Base-by-base conservation (phyloP, 2,329 filamentous ascomycete genomes). In the Berkeleyomyces rouxiae region DNA sequence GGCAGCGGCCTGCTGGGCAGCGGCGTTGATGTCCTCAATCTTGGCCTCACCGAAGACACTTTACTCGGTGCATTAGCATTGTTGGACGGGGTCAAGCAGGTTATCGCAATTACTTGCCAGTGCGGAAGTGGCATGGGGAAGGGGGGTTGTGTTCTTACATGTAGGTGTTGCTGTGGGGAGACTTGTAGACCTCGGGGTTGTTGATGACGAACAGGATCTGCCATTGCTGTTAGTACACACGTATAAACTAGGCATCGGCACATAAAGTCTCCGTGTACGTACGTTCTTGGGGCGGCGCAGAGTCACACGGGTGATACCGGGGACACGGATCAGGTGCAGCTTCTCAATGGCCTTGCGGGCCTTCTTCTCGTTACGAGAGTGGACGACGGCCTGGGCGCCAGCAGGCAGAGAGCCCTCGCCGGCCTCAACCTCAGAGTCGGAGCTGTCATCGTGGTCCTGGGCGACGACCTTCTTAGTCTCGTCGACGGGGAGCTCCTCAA, bases 311-410 rank as follows among this genome's bases (percentile, higher is more conserved):
- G 93, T 99, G 78, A 99, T 99, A 74, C 93, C 95, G 72, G 88
- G 87, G 70, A 99, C 87, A 73, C 92, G 90, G 82, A 90, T 93
- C 74, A 99, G 81, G 75, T 95, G 91, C 74, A 97, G 85, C 86
- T 99, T 99, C 77, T 90, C 88, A 75, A 99, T 95, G 73, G 91
- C 90, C 85, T 99, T 99, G 79, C 93, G 87, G 71, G 93, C 95
- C 86, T 99, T 99, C 88, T 99, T 99, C 87, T 99, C 93, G 81
- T 97, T 97, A 77, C 93, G 90, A 74, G 90, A 96, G 84, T 97
- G 92, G 73, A 99, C 86, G 71, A 93, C 84, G 73, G 92, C 87
- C 68, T 87, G 84, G 72, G 90, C 88, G 73, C 92, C 93, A 69
- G 88, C 86, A 74, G 92, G 90, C 68, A 82, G 74, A 69, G 83